These are phyloP conservation scores for Cetradonia linearis DNA, from an alignment of 495 filamentous ascomycete species.

Conservation along the genomic window DNA sequence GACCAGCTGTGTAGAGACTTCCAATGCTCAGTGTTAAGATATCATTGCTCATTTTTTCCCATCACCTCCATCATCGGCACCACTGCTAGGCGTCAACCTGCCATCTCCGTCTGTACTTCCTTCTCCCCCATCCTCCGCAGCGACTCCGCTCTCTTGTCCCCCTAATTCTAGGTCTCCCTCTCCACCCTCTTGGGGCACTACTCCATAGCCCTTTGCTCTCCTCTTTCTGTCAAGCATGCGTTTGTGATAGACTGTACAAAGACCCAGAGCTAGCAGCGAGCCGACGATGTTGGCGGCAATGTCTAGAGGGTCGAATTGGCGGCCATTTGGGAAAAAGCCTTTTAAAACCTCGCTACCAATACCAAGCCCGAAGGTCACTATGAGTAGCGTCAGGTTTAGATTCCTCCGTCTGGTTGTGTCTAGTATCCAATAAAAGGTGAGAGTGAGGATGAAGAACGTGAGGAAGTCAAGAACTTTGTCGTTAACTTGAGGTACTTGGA, in stretches of 20 bases:
- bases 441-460: constrained; percentile 80
- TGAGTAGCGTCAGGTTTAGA: constrained; percentile 71
- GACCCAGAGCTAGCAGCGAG: constrained; percentile 53
- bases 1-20: not conserved
- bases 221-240: constrained; percentile 89
- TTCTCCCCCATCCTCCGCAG: constrained; percentile 47
- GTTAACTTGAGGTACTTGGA: constrained; percentile 53
- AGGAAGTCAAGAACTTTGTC: constrained; percentile 86
- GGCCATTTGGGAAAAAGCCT: constrained; percentile 66
- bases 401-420: constrained; percentile 79
- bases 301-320: constrained; percentile 75
- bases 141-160: constrained; percentile 47
- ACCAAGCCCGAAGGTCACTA: constrained; percentile 63
- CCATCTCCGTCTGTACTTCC: constrained; percentile 22
- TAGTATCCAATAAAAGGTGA: constrained; percentile 92
- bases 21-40: not conserved
- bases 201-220: constrained; percentile 56
- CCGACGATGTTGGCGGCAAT: constrained; percentile 82
- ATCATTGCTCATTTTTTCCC: constrained; percentile 14
- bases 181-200: constrained; percentile 43
- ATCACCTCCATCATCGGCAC: constrained; percentile 13
- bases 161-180: constrained; percentile 47
- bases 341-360: constrained; percentile 83
- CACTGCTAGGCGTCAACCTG: constrained; percentile 22
- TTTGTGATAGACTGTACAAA: constrained; percentile 86